These are phyloP conservation scores for Vinca minor DNA, from an alignment of 257 asterid species.

Conservation along the genomic window DNA sequence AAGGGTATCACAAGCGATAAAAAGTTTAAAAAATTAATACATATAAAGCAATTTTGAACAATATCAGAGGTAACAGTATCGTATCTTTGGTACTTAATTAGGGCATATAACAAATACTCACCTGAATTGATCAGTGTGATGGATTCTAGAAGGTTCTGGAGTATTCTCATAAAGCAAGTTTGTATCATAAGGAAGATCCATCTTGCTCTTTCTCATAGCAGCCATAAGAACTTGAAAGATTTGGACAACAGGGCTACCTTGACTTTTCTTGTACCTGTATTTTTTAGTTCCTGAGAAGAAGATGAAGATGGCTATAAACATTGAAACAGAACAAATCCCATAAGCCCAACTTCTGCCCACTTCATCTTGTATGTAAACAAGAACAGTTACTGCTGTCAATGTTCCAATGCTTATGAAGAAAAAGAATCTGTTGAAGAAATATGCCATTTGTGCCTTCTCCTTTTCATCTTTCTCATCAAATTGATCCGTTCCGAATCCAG, in stretches of 20 bases:
- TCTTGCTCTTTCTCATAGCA: slow-evolving; percentile 46
- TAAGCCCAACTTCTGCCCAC: slow-evolving; percentile 67
- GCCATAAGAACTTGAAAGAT: slow-evolving; percentile 64
- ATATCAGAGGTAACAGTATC: no score
- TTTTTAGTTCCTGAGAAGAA: slow-evolving; percentile 55
- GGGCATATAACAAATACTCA: no score
- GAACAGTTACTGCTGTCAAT: slow-evolving; percentile 68
- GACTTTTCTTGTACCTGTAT: slow-evolving; percentile 65
- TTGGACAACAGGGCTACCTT: slow-evolving; percentile 70
- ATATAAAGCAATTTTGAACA: no score
- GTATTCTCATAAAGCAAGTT: slow-evolving; percentile 48
- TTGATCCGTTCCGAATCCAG: slow-evolving; percentile 86
- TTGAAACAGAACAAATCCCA: no score
- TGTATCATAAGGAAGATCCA: slow-evolving; percentile 46
- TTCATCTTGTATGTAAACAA: slow-evolving; percentile 75
- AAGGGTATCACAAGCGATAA: no score
- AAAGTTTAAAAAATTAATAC: no score
- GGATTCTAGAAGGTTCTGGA: slow-evolving; percentile 52
- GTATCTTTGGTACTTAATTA: no score
- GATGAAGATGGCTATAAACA: slow-evolving; percentile 45
- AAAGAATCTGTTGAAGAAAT: slow-evolving; percentile 82
- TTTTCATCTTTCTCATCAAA: slow-evolving; percentile 74
- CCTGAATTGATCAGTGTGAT: slow-evolving; percentile 59
- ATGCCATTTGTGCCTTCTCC: slow-evolving; percentile 74
- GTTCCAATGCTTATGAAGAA: slow-evolving; percentile 89